A percentile compares a stretch with the other conserved stretches of the same genome.
phyloP scores from a whole-genome alignment of 2,329 filamentous ascomycete genomes.

The Cadophora malorum region DNA sequence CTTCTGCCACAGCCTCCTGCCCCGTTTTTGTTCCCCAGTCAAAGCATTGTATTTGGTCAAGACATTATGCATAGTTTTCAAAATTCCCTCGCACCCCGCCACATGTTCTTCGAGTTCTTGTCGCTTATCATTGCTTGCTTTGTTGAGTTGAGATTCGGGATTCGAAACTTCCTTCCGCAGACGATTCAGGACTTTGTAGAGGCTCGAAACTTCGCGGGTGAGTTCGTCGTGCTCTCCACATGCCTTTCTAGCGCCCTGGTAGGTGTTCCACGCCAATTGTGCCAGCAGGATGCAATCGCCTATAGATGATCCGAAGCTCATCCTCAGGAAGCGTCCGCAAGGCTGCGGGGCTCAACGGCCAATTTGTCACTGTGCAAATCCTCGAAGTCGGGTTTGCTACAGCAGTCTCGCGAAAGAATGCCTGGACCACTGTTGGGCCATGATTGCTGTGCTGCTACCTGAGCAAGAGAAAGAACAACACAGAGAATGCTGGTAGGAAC shows the following conservation, averaged over 20 bases:
- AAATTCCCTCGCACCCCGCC: conserved; percentile 23
- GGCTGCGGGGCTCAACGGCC: background rate
- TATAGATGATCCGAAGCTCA: conserved; percentile 32
- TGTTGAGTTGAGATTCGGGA: conserved; percentile 58
- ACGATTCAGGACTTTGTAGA: conserved; percentile 60
- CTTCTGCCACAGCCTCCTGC: conserved; percentile 28
- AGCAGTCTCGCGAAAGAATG: background rate
- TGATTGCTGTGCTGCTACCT: background rate
- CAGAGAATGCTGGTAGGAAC: background rate
- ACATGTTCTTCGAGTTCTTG: conserved; percentile 25
- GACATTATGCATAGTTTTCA: conserved; percentile 26
- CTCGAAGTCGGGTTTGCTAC: background rate
- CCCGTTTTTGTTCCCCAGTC: conserved; percentile 25
- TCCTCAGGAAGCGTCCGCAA: conserved; percentile 5
- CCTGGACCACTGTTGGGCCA: background rate
- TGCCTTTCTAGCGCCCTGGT: conserved; percentile 47
- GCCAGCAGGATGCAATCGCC: conserved; percentile 27
- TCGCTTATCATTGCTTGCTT: conserved; percentile 20
- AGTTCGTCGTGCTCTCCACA: conserved; percentile 55
- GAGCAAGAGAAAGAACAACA: background rate
- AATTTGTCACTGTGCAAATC: background rate
- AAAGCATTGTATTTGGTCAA: conserved; percentile 32
- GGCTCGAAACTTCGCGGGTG: conserved; percentile 54
- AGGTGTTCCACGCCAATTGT: conserved; percentile 24
- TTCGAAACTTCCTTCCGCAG: conserved; percentile 61